A percentile compares a stretch with the other conserved stretches of the same genome.
These are phyloP conservation scores for Podosphaera fusca DNA, from an alignment of 2,329 filamentous ascomycete species.

Conservation along the genomic window DNA sequence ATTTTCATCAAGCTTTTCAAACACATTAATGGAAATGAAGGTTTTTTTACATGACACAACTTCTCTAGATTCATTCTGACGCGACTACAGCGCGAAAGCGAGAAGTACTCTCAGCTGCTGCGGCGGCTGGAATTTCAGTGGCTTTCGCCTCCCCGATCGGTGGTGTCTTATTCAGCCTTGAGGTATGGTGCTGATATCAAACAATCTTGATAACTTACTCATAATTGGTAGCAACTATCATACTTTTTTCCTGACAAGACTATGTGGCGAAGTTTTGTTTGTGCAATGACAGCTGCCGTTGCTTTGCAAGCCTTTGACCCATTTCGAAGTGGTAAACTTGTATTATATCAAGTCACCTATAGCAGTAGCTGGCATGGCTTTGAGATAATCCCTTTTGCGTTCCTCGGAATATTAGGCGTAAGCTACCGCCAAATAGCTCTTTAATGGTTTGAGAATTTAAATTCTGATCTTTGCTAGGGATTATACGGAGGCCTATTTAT, in stretches of 20 bases:
- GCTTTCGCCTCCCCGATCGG: slow-evolving; percentile 52
- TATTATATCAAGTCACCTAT: slow-evolving; percentile 89
- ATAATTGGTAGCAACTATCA: slow-evolving; percentile 45
- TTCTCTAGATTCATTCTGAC: not conserved
- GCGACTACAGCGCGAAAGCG: slow-evolving; percentile 5
- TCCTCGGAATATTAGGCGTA: slow-evolving; percentile 64
- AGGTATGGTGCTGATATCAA: slow-evolving; percentile 24
- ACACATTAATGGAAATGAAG: slow-evolving; percentile 68
- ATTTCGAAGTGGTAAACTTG: slow-evolving; percentile 84
- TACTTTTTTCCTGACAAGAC: slow-evolving; percentile 98
- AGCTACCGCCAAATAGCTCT: slow-evolving; percentile 6
- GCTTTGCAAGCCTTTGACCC: slow-evolving; percentile 83
- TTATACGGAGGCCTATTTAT: slow-evolving; percentile 89
- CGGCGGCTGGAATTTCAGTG: slow-evolving; percentile 37
- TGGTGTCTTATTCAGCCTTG: slow-evolving; percentile 85
- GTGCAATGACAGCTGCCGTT: slow-evolving; percentile 94
- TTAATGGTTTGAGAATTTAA: not conserved
- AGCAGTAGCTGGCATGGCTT: slow-evolving; percentile 84
- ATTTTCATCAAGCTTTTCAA: slow-evolving; percentile 77
- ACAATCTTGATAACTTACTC: not conserved
- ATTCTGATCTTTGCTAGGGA: not conserved
- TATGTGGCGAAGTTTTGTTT: slow-evolving; percentile 99
- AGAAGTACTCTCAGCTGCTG: slow-evolving; percentile 78
- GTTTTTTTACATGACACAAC: slow-evolving; percentile 19
- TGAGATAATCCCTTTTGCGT: slow-evolving; percentile 67